Base-by-base conservation (phyloP, 371 early-diverging fungal species). In the Coemansia linderi region DNA sequence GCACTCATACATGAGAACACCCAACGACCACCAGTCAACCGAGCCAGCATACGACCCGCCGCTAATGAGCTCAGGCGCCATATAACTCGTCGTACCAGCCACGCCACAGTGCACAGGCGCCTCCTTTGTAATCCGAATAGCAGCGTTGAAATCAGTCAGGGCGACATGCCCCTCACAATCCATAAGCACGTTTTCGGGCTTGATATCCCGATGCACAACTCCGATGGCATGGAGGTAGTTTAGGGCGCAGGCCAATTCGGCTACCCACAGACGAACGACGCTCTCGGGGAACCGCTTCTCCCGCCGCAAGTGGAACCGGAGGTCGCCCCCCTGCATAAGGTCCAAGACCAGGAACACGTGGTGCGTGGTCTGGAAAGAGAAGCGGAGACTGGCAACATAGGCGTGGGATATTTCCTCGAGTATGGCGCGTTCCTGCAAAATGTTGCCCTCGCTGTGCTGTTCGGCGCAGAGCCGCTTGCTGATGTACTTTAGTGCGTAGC, bases 21-120 rank as follows among this genome's bases (percentile, higher is more conserved):
- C 99, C 38, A 99, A 79, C 37, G 99, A 95, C 99, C 99, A 99
- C 58, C 94, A 87, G 84, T 99, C 99, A 13, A 93, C 71, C 86
- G 75, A 68, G 31, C 61, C 69, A 7, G 75, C 63, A 63, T 93
- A 46, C 83, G 88, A 66, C 44, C 29, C 70, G 91, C 93, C 63
- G 87, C 86, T 58, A 95, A 88, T 39, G 92, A 86, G 81, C 97
- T 81, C 69, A 33, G 83, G 83, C 13, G 83, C 83, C 81, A 72
- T 71, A 60, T 75, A 76, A 65, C 63, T 68, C 22, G 72, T 82
- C 57, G 83, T 71, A 4, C 85, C 85, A 36, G 71, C 65, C 29
- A 61, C 68, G 22, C 64, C 63, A 31, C 69, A 54, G 58, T 63
- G 63, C 48, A 50, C 5, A 24, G 60, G 41, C 2, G 61, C 66